phyloP scores from a whole-genome alignment of 2,329 filamentous ascomycete genomes.

The Leptographium galeiforme region DNA sequence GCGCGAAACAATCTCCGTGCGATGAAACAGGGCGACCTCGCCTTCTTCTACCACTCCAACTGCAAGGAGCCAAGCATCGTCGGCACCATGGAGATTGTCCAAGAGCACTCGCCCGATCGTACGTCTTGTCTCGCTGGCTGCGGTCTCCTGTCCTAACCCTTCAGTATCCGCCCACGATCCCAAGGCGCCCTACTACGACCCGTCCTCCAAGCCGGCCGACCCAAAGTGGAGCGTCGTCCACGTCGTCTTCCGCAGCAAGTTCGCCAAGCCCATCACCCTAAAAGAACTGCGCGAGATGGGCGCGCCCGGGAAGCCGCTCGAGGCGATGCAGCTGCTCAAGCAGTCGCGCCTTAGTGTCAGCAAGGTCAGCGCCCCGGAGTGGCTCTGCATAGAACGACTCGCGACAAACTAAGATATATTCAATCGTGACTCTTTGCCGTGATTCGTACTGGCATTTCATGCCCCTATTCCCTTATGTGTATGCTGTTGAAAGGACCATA shows the following conservation, averaged over 20 bases:
- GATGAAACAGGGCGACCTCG: slow-evolving; percentile 84
- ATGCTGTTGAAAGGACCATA: no score
- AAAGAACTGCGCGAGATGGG: slow-evolving; percentile 56
- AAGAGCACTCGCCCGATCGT: slow-evolving; percentile 71
- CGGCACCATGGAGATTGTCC: slow-evolving; percentile 78
- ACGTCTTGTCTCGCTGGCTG: slow-evolving; percentile 17
- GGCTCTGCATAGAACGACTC: slow-evolving; percentile 45
- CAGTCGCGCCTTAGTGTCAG: slow-evolving; percentile 73
- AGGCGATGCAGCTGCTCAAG: slow-evolving; percentile 71
- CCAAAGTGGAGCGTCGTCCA: slow-evolving; percentile 84
- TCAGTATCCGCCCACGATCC: slow-evolving; percentile 58
- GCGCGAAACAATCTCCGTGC: slow-evolving; percentile 81
- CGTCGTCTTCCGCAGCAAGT: slow-evolving; percentile 76
- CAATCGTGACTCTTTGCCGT: no score
- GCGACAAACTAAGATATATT: slow-evolving; percentile 23
- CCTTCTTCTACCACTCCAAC: slow-evolving; percentile 96
- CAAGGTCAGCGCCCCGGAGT: slow-evolving; percentile 50
- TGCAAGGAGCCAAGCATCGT: slow-evolving; percentile 81
- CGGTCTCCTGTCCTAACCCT: not conserved
- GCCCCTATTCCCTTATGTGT: no score
- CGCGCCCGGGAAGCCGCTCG: slow-evolving; percentile 39
- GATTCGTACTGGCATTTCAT: no score
- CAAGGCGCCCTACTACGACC: slow-evolving; percentile 69
- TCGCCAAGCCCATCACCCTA: slow-evolving; percentile 56
- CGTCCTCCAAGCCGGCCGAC: slow-evolving; percentile 53